Conservation (phyloP, 371 early-diverging fungal genomes). For the Apophysomyces ossiformis region DNA sequence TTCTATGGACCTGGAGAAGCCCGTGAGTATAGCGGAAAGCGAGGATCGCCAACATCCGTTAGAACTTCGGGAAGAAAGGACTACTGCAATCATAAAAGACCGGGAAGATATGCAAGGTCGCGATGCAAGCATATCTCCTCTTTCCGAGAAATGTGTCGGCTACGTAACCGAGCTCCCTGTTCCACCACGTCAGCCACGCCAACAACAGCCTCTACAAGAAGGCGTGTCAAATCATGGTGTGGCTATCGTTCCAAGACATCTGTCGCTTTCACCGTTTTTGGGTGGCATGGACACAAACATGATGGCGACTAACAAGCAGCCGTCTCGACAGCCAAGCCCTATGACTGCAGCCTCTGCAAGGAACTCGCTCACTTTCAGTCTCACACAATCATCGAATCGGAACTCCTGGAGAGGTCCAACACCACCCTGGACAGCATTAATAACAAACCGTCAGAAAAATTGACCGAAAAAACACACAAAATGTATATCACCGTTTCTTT, state of each 20-base stretch:
- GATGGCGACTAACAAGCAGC: background rate
- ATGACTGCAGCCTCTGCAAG: background rate
- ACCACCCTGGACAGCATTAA: constrained; percentile 22
- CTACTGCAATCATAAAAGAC: background rate
- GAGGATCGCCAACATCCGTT: background rate
- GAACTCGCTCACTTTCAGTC: background rate
- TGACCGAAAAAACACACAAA: constrained; percentile 7
- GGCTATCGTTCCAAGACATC: constrained; percentile 1
- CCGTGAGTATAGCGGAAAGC: background rate
- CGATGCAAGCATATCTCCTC: background rate
- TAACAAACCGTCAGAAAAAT: constrained; percentile 6
- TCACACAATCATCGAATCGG: background rate
- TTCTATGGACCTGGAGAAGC: background rate
- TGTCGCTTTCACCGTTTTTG: constrained; percentile 18
- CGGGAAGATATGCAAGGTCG: background rate
- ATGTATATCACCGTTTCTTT: constrained; percentile 4
- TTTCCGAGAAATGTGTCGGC: background rate
- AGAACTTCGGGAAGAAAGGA: background rate
- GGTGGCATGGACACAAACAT: background rate
- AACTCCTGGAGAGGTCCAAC: constrained; percentile 23
- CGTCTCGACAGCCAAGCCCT: constrained; percentile 11
- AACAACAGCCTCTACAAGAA: constrained; percentile 23
- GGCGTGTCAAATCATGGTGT: constrained; percentile 5
- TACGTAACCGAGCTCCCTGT: constrained; percentile 1
- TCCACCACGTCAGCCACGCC: constrained; percentile 4